phyloP scores from a whole-genome alignment of 2,329 filamentous ascomycete genomes.

The Diaporthe amygdali region DNA sequence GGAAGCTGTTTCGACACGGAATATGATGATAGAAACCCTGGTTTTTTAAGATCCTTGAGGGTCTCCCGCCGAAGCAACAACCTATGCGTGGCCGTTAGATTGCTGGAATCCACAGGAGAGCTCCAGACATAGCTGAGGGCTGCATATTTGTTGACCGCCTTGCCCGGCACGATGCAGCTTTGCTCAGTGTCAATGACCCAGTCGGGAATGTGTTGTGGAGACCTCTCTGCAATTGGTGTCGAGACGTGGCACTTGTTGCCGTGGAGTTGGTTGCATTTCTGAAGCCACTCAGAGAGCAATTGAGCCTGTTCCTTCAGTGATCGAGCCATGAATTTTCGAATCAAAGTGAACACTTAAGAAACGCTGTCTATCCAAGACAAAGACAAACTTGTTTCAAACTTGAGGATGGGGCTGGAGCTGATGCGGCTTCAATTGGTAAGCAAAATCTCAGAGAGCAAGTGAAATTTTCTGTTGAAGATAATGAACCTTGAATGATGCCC shows the following conservation, averaged over 20 bases:
- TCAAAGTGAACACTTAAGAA: too few species aligned
- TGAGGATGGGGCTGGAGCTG: too few species aligned
- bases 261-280: not conserved
- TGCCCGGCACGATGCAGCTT: not conserved
- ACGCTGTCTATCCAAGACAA: too few species aligned
- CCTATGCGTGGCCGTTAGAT: not conserved
- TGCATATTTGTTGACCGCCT: not conserved
- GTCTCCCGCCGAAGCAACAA: not conserved
- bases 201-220: not conserved
- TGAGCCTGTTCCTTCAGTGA: too few species aligned
- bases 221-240: not conserved
- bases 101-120: not conserved
- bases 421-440: too few species aligned
- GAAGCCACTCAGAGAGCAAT: too few species aligned
- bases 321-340: too few species aligned
- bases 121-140: not conserved
- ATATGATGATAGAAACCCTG: not conserved
- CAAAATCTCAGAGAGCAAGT: too few species aligned
- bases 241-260: not conserved
- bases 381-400: too few species aligned
- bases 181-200: not conserved
- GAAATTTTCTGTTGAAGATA: too few species aligned
- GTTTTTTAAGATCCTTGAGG: not conserved
- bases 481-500: too few species aligned
- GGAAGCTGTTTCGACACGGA: not conserved